Evolutionary conservation across 2,329 filamentous ascomycete species (phyloP).

Genomic region (Nannizzia gypsea): DNA sequence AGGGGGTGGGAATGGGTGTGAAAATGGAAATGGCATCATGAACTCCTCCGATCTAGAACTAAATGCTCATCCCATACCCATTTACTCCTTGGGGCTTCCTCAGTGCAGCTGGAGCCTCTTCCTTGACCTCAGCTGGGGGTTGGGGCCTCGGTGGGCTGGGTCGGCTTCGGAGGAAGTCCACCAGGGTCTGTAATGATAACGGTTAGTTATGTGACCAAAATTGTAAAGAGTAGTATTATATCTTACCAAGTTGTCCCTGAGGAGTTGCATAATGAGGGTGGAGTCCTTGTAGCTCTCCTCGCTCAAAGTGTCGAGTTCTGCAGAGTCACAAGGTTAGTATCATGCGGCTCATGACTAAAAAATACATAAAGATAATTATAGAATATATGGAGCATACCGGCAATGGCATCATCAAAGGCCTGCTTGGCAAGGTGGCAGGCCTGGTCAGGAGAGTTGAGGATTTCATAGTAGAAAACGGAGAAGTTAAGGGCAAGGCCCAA

Average conservation of each 20-base stretch:
- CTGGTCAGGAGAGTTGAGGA: conserved; percentile 95
- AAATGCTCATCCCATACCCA: conserved; percentile 3
- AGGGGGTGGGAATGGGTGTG: background rate
- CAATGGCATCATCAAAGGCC: conserved; percentile 93
- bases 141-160: conserved; percentile 47
- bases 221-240: background rate
- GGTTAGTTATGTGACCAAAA: conserved; percentile 20
- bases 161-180: conserved; percentile 99
- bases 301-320: conserved; percentile 89
- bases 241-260: conserved; percentile 85
- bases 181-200: conserved; percentile 57
- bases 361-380: background rate
- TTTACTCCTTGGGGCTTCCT: conserved; percentile 25
- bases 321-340: conserved; percentile 3
- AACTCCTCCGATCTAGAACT: conserved; percentile 8
- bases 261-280: conserved; percentile 95
- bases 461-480: conserved; percentile 99
- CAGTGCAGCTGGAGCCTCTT: conserved; percentile 29
- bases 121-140: conserved; percentile 26
- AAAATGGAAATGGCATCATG: conserved; percentile 3
- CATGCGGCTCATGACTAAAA: background rate
- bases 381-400: conserved; percentile 40
- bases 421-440: conserved; percentile 96
- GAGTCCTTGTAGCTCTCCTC: conserved; percentile 99
- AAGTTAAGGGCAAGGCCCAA: conserved; percentile 89